Conservation (phyloP, 202 grass and related monocot genomes). For the Panicum virgatum region DNA sequence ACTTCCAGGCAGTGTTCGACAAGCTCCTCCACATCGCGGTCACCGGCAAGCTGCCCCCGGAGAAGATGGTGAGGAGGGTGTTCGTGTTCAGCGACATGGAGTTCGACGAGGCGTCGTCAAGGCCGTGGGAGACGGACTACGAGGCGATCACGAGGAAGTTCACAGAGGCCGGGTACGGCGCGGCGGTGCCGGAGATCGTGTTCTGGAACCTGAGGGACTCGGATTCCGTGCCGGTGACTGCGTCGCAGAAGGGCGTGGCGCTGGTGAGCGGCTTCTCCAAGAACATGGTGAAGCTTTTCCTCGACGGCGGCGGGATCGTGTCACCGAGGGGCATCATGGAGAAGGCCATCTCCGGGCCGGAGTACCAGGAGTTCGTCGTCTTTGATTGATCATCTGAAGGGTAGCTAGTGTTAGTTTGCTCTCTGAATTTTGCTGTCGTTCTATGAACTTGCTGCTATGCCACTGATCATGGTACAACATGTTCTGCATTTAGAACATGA, state of each 20-base stretch:
- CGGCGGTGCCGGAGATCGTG: constrained; percentile 58
- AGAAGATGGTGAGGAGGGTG: constrained; percentile 61
- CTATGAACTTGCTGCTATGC: no score
- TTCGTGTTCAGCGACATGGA: constrained; percentile 93
- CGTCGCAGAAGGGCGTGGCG: constrained; percentile 58
- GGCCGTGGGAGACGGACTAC: constrained; percentile 78
- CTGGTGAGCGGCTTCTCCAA: constrained; percentile 81
- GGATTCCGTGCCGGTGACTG: constrained; percentile 44
- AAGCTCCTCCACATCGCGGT: constrained; percentile 52
- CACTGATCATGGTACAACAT: no score
- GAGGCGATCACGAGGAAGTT: constrained; percentile 71
- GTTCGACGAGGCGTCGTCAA: constrained; percentile 58
- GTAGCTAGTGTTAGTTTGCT: no score
- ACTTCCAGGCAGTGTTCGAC: constrained; percentile 85
- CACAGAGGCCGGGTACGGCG: constrained; percentile 56
- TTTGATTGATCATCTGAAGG: constrained; percentile 41
- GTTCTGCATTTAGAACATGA: no score
- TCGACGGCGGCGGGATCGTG: constrained; percentile 43
- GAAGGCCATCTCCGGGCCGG: constrained; percentile 51
- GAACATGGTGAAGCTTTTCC: constrained; percentile 75
- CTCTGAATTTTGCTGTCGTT: no score
- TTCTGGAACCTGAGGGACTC: constrained; percentile 82
- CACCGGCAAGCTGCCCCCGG: constrained; percentile 27
- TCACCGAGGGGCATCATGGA: constrained; percentile 56
- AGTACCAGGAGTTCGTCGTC: constrained; percentile 58